These are phyloP conservation scores for Aureobasidium sp. DNA, from an alignment of 2,329 filamentous ascomycete genomes.

Conservation along the genomic window DNA sequence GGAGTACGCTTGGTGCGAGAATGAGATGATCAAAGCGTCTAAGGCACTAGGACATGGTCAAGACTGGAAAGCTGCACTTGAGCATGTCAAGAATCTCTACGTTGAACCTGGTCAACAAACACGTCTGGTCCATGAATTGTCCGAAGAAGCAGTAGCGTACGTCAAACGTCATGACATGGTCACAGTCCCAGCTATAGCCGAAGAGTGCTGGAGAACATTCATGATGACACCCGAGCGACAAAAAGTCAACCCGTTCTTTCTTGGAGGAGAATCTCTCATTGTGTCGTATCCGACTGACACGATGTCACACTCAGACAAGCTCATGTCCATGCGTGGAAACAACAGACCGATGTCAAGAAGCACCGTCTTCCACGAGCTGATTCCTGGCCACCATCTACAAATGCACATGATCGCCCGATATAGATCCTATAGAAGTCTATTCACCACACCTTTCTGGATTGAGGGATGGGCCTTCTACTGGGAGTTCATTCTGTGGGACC, in stretches of 20 bases:
- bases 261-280: constrained; percentile 48
- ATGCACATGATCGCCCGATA: constrained; percentile 43
- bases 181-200: constrained; percentile 48
- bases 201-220: constrained; percentile 48
- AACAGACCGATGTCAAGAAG: constrained; percentile 51
- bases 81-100: constrained; percentile 50
- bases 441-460: constrained; percentile 52
- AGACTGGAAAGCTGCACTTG: constrained; percentile 48
- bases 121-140: constrained; percentile 45
- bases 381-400: constrained; percentile 53
- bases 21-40: constrained; percentile 48
- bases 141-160: constrained; percentile 46
- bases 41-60: constrained; percentile 41
- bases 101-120: constrained; percentile 50
- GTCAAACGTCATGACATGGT: constrained; percentile 50
- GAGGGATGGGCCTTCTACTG: constrained; percentile 59
- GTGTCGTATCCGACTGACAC: constrained; percentile 50
- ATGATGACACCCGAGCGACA: constrained; percentile 51
- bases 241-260: constrained; percentile 53
- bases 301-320: constrained; percentile 49
- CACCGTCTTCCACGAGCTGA: constrained; percentile 57
- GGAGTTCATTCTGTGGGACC: constrained; percentile 53
- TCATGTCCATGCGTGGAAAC: constrained; percentile 56
- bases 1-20: constrained; percentile 51
- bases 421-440: constrained; percentile 46